Evolutionary conservation across 106 monocot species (phyloP).

Genomic region (Dendrobium chrysotoxum): DNA sequence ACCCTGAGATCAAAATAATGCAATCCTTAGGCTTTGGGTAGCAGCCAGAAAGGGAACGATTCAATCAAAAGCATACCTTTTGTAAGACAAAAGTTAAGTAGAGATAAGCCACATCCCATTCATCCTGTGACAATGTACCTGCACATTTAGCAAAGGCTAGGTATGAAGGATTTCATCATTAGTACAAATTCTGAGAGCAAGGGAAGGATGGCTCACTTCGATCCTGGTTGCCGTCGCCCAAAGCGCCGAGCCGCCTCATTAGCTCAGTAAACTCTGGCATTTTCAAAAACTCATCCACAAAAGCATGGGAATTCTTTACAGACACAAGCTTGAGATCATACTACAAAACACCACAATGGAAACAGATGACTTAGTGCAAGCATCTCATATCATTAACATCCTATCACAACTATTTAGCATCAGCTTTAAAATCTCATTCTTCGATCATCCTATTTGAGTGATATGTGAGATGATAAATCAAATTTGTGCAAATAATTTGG

Average conservation of each 20-base stretch:
- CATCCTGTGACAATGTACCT: slow-evolving; percentile 77
- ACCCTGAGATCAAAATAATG: slow-evolving; percentile 29
- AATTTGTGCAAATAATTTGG: no score
- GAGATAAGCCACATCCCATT: slow-evolving; percentile 91
- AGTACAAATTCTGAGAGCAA: neutral
- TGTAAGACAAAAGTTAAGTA: slow-evolving; percentile 74
- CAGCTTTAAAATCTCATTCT: no score
- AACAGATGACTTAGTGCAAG: neutral
- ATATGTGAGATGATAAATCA: no score
- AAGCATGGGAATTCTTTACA: slow-evolving; percentile 88
- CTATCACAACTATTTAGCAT: no score
- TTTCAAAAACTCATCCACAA: slow-evolving; percentile 82
- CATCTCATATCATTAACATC: no score
- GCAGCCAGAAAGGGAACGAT: neutral
- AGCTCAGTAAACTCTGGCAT: slow-evolving; percentile 83
- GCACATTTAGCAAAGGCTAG: slow-evolving; percentile 13
- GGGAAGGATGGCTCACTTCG: slow-evolving; percentile 39
- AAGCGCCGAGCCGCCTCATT: slow-evolving; percentile 88
- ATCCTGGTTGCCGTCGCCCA: slow-evolving; percentile 90
- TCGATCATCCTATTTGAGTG: no score
- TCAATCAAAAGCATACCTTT: slow-evolving; percentile 47
- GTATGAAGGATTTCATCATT: neutral
- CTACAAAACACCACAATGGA: slow-evolving; percentile 22
- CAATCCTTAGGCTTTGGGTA: neutral
- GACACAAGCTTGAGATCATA: slow-evolving; percentile 84